Evolutionary conservation across 441 rosid genomes (phyloP).

Genomic region (Cnidoscolus chayamansa): DNA sequence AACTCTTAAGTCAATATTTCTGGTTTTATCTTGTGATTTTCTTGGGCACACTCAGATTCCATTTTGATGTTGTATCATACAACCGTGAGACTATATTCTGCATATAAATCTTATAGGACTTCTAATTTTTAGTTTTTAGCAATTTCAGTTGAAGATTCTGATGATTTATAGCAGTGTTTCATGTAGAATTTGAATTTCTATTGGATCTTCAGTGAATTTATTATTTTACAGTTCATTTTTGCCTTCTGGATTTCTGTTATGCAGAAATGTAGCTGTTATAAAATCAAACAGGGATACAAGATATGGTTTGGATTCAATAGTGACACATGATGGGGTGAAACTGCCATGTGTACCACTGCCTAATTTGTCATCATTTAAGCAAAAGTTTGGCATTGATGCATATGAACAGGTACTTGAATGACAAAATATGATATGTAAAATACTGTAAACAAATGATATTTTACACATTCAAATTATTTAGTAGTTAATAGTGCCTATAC

Average conservation of each 20-base stretch:
- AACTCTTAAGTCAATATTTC: background rate
- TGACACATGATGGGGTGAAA: conserved; percentile 79
- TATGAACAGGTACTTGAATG: conserved; percentile 47
- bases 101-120: background rate
- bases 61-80: background rate
- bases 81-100: background rate
- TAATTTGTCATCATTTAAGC: conserved; percentile 48
- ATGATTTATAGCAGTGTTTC: background rate
- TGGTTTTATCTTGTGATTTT: background rate
- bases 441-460: background rate
- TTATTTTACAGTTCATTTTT: background rate
- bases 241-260: background rate
- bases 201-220: background rate
- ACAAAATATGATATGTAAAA: background rate
- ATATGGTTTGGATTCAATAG: conserved; percentile 63
- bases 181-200: background rate
- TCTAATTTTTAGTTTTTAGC: background rate
- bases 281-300: conserved; percentile 78
- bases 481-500: background rate
- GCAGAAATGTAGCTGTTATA: conserved; percentile 63
- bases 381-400: conserved; percentile 48
- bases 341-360: conserved; percentile 65
- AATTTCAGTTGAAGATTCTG: conserved; percentile 1
- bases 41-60: background rate
- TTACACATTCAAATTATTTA: background rate